Percentiles rank a stretch among this genome's conserved stretches.
Evolutionary conservation across 179 eudicot species (phyloP).

Genomic region (Drosera spatulata): DNA sequence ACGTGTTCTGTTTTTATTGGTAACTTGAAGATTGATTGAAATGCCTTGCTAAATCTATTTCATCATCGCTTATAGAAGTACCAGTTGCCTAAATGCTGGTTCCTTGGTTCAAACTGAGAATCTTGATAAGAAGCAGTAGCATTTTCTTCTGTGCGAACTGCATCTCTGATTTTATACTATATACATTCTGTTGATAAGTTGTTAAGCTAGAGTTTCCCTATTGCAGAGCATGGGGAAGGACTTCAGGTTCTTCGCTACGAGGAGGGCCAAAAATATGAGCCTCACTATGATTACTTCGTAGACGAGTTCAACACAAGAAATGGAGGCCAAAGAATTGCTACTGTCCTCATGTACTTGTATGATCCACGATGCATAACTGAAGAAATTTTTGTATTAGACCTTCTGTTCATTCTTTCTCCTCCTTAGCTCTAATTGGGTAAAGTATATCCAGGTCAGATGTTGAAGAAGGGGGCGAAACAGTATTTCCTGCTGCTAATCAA

Average conservation of each 20-base stretch:
- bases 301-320: constrained; percentile 74
- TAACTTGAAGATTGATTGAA: too few species aligned
- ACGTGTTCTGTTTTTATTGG: too few species aligned
- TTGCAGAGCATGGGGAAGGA: constrained; percentile 91
- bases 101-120: too few species aligned
- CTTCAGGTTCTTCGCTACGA: constrained; percentile 89
- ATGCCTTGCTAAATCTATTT: too few species aligned
- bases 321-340: constrained; percentile 89
- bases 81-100: too few species aligned
- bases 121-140: too few species aligned
- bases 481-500: constrained; percentile 69
- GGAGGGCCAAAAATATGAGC: constrained; percentile 84
- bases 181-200: too few species aligned
- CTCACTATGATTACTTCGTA: constrained; percentile 81
- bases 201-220: too few species aligned
- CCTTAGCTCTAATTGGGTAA: not conserved
- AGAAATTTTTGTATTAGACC: not conserved
- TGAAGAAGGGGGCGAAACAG: constrained; percentile 97
- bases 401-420: not conserved
- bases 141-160: too few species aligned
- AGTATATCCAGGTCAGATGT: constrained; percentile 66
- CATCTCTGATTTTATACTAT: too few species aligned
- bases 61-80: too few species aligned
- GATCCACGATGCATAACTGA: constrained; percentile 9
- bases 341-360: constrained; percentile 85